Evolutionary conservation across 23 red algal genomes (phyloP), one percentile per base, ranked within the genome.

Genomic region (Gracilariopsis chorda): DNA sequence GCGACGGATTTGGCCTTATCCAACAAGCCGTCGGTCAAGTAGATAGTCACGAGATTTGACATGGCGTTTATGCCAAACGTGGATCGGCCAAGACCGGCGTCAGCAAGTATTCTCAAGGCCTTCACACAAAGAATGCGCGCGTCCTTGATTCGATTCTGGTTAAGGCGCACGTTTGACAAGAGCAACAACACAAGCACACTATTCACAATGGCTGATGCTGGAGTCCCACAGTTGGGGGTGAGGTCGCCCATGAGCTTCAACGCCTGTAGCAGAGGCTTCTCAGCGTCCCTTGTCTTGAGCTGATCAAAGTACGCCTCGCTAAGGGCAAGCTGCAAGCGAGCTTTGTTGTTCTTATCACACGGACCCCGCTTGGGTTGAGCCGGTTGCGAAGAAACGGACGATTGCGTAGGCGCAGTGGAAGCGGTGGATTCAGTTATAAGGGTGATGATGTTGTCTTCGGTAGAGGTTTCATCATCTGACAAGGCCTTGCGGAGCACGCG

Each of bases 1-100:
- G 72, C 83, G 30, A 91, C 80, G 0, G 78, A 87, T 51, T 73
- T 80, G 4, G 95, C 95, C 51, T 78, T 90, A 8, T 87, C 79
- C 40, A 98, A 45, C 32, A 60, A 58, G 21, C 82, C 88, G 24
- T 80, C 65, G 12, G 53, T 51, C 13, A 98, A 35, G 60, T 94
- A 83, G 45, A 90, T 74, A 20, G 77, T 73, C 27, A 93, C 78
- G 71, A 98, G 85, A 78, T 91, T 94, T 49, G 87, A 90, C 84
- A 94, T 91, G 0, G 95, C 88, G 36, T 98, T 94, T 51, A 94
- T 92, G 40, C 84, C 85, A 78, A 95, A 89, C 36, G 93, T 95
- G 1, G 85, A 91, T 36, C 88, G 65, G 32, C 93, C 85, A 30
- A 95, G 77, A n/a, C 86, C 86, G 3, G 81, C 81, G 44, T 84